Base-by-base conservation (phyloP, 768 basidiomycete species). In the Collybia nuda region DNA sequence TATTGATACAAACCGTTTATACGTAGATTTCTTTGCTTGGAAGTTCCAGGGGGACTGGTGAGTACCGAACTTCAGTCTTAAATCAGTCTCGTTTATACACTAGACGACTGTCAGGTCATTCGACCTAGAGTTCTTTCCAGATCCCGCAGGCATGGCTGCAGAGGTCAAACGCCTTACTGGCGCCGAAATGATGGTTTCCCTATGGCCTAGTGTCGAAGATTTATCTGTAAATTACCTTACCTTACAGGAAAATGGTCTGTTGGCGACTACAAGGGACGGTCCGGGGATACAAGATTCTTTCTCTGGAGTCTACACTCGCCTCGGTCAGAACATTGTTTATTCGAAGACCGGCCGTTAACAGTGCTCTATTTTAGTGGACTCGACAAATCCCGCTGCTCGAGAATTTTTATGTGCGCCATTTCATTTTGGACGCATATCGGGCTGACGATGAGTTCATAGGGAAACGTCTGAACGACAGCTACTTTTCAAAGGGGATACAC, bases 121-220 rank as follows among this genome's bases (percentile, higher is more conserved):
- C 45, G 58, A 71, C 48, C 62, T 66, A 5, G 56, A 64, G 38
- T 68, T 65, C 42, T 71, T 62, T 59, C 69, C 69, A 2, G 67
- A 69, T 50, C 68, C 67, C 39, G 62, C 61, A 8, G 55, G 32
- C 17, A 71, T 71, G 69, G 66, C 67, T 7, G 59, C 63, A 17
- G 51, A 62, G 44, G 69, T 69, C 26, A 71, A 69, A 47, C 55
- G 52, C 5, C 59, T 69, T 26, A 71, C 69, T 8, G 69, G 69
- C 1, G 69, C 69, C 8, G 68, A 71, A 50, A 63, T 71, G 62
- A 71, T 71, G 69, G 69, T 69, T 6, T 71, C 69, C 7, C 56
- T 71, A 28, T 71, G 69, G 69, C 69, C 69, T 2, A 69, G 68
- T 43, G 67, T 71, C 18, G 69, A 71, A 52, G 69, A 69, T 47